These are phyloP conservation scores for Cytospora chrysosperma DNA, from an alignment of 2,329 filamentous ascomycete genomes.

Conservation along the genomic window DNA sequence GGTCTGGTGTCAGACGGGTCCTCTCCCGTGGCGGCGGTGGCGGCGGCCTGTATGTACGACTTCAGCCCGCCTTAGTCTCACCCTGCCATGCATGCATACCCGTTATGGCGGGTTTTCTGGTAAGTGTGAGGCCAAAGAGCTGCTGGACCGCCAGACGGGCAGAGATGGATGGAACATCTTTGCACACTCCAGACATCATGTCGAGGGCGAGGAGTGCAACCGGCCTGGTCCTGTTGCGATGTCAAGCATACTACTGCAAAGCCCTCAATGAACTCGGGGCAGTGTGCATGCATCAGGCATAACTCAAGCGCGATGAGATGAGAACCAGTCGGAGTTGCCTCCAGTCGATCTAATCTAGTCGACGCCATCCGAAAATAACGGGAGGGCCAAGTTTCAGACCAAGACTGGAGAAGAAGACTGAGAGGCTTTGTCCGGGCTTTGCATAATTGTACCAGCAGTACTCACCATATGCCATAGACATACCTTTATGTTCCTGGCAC, in stretches of 20 bases:
- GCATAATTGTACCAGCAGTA: too few relatives aligned
- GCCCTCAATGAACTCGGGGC: neutral
- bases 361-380: too few relatives aligned
- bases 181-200: too few relatives aligned
- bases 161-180: neutral
- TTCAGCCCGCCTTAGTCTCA: constrained; percentile 8
- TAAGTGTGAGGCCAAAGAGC: neutral
- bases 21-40: neutral
- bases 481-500: constrained; percentile 4
- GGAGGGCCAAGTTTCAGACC: too few relatives aligned
- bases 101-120: neutral
- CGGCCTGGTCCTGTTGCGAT: neutral
- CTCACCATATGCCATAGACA: neutral
- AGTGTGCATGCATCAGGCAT: neutral
- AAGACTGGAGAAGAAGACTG: too few relatives aligned
- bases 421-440: too few relatives aligned
- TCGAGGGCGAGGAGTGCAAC: too few relatives aligned
- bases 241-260: neutral
- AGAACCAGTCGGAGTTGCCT: too few relatives aligned
- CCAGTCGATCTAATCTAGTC: too few relatives aligned
- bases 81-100: neutral
- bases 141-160: neutral
- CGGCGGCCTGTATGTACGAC: too few relatives aligned
- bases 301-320: neutral
- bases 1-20: neutral